A percentile compares a stretch with the other conserved stretches of the same genome.
phyloP scores from a whole-genome alignment of 805 yeast genomes.

The Komagataella mondaviorum region DNA sequence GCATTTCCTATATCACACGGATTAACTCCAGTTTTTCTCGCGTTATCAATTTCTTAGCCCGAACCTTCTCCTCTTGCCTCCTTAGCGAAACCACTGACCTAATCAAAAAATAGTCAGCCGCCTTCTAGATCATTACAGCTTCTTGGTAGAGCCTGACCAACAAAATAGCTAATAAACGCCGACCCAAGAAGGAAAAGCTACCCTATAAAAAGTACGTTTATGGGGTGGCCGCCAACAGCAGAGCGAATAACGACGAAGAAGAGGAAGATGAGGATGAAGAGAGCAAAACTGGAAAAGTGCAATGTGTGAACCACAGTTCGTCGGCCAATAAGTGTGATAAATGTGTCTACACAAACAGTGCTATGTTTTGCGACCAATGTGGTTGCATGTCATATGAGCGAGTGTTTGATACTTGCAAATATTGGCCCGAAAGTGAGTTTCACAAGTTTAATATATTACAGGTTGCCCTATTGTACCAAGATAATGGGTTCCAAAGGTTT shows the following conservation, averaged over 20 bases:
- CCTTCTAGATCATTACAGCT: neutral
- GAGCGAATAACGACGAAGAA: conserved; percentile 13
- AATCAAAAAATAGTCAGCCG: neutral
- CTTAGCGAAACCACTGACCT: neutral
- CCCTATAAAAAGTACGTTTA: conserved; percentile 59
- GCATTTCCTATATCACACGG: neutral
- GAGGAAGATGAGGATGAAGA: conserved; percentile 16
- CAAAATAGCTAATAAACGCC: conserved; percentile 70
- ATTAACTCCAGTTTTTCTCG: neutral
- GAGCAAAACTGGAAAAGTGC: conserved; percentile 7
- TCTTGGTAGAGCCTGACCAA: neutral
- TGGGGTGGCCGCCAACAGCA: conserved; percentile 20
- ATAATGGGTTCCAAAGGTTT: conserved; percentile 1
- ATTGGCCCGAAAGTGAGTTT: conserved; percentile 37
- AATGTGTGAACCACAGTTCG: neutral
- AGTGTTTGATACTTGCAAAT: conserved; percentile 23
- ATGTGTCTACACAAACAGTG: neutral
- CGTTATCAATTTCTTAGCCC: neutral
- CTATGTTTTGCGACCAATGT: neutral
- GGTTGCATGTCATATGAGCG: conserved; percentile 27
- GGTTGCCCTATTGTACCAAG: conserved; percentile 13
- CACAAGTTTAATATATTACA: conserved; percentile 32
- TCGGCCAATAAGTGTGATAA: neutral
- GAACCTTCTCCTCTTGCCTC: neutral
- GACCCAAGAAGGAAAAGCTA: conserved; percentile 74